Evolutionary conservation across 306 rosid genomes (phyloP), one percentile per base, ranked within the genome.

Genomic region (Vachellia collinsii): DNA sequence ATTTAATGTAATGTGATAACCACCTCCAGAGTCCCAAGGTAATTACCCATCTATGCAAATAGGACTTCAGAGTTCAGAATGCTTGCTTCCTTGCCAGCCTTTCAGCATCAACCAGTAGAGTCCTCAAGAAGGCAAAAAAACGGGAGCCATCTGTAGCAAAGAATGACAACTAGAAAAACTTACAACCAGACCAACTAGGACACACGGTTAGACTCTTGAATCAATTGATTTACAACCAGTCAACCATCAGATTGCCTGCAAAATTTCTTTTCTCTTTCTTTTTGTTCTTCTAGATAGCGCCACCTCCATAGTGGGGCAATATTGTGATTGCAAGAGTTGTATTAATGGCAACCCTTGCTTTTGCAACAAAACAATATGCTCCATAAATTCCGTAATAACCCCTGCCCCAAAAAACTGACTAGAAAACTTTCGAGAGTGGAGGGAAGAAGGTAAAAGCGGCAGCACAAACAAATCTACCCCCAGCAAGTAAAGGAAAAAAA

Each of bases 81-180:
- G 6, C 58, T 3, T 56, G 3, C 70, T 77, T 81, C 78, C 61
- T 74, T 67, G 69, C 67, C 85, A 80, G 53, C 74, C 65, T 76
- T 42, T 82, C 77, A 65, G 56, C 81, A 81, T 77, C 85, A 76
- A 81, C 65, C 76, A 72, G 86, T 70, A 77, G 80, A 50, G 23
- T 4, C 72, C 77, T 81, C 80, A 66, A 50, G 75, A 77, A 67
- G 80, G 70, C 88, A 77, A 73, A 8, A 77, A 67, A 29, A 29
- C n/a, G 53, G 62, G 74, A 51, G 20, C 36, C 29, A 65, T 53
- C 36, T 29, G 38, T 50, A 7, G 69, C 74, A 70, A 75, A 43
- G 72, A 74, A 66, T 79, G n/a, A 56, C 16, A 23, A 11, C 19
- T 65, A 14, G 38, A 29, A 29, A 29, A 29, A 29, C 2, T 14